Evolutionary conservation across 1,284 basidiomycete species (phyloP), one percentile per base, ranked within the genome.

Genomic region (Melampsora larici-populina): DNA sequence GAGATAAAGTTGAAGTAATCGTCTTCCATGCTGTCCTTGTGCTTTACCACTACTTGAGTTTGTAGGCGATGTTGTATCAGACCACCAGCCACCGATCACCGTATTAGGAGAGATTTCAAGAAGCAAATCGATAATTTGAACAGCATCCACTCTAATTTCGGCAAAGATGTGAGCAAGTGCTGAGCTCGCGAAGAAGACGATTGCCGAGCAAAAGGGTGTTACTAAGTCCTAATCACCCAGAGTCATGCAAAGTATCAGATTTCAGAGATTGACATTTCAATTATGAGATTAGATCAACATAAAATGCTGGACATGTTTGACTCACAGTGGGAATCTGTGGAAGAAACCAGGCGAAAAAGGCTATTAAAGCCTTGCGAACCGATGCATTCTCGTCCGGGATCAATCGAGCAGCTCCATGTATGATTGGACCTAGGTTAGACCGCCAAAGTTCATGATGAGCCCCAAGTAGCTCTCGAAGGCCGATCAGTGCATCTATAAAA

Each of bases 161-260:
- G 94, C 93, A 83, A 94, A 96, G 78, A 99, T 97, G 82, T 97
- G 92, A 0, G 93, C 94, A 83, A 97, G 90, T 0, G 93, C 93
- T 4, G 95, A 96, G 1, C 92, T 90, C 0, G 90, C 89, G 83
- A 94, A 97, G 17, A 97, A 88, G 21, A 96, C 86, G 1, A 97
- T 86, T 0, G 89, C 82, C 0, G 90, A 87, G 4, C 90, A 87
- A 83, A 93, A 93, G 8, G 91, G 93, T 3, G 86, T 81, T 1
- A 93, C 84, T 73, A 88, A 87, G 70, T 88, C 87, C 92, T 90
- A 79, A 76, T 31, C 78, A 69, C 69, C 70, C 79, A n/a, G 66
- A 74, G 49, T 24, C n/a, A n/a, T 58, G 0, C n/a, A 58, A 29
- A 29, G n/a, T n/a, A 58, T 8, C 65, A 63, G 46, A 40, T 7